Evolutionary conservation across 2,329 filamentous ascomycete species (phyloP), one percentile per base, ranked within the genome.

Genomic region (Penicillium rolfsii): DNA sequence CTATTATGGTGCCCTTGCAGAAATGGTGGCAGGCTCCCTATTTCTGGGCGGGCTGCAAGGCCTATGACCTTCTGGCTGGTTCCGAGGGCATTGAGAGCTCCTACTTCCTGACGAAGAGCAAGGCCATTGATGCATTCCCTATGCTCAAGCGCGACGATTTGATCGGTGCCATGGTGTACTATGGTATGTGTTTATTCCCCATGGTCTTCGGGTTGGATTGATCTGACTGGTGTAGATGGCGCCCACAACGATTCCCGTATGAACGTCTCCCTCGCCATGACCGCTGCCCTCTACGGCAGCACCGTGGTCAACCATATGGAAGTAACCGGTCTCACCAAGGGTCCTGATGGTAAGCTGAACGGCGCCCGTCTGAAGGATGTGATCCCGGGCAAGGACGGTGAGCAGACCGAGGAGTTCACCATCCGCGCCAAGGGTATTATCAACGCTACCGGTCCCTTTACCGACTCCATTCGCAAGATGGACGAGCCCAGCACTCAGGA

Each of bases 211-310:
- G 6, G 1, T 24, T 28, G 3, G 22, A n/a, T 26, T n/a, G 14
- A 33, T 30, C 26, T 45, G 45, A 56, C 65, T 24, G 24, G 7
- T 30, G 26, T 59, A 85, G 91, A 96, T 79, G 92, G 92, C 69
- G 91, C 91, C 33, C 92, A 96, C 79, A 96, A 96, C 73, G 92
- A 96, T 76, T 95, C 91, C 22, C 87, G 92, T 53, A 96, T 96
- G 91, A 96, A 96, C 73, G 89, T 95, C 30, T 93, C 91, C 8
- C 83, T 96, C 59, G 91, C 91, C 22, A 91, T 94, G 87, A 96
- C 92, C 19, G 91, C 91, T 58, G 91, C 91, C n/a, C 80, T 96
- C 46, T 96, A 95, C 73, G 91, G 91, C 35, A 87, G 88, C 58
- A 96, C 91, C 4, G 85, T 95, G 41, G 86, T 92, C 61, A 96